These are phyloP conservation scores for Stagonosporopsis cucurbitacearum DNA, from an alignment of 2,329 filamentous ascomycete genomes.

Conservation along the genomic window DNA sequence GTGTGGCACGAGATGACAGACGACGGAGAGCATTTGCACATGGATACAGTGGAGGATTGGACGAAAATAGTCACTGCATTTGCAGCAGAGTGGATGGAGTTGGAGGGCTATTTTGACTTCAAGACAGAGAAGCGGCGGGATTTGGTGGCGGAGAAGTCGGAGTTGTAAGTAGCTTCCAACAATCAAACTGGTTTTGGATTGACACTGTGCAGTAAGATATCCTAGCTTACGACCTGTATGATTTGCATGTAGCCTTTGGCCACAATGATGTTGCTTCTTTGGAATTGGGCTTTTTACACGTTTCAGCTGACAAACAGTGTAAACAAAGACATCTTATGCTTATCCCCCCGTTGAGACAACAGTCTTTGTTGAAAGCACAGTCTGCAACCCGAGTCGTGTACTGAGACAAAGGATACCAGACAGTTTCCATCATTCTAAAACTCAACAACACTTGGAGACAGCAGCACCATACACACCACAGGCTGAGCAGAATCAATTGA, in stretches of 20 bases:
- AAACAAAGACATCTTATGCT: neutral
- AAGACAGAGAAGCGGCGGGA: slow-evolving; percentile 26
- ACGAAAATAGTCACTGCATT: slow-evolving; percentile 83
- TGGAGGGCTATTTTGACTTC: slow-evolving; percentile 45
- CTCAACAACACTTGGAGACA: too few relatives aligned
- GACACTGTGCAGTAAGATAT: slow-evolving; percentile 41
- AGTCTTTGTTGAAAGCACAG: neutral
- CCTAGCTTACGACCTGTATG: slow-evolving; percentile 25
- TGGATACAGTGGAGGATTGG: slow-evolving; percentile 86
- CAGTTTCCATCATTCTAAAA: neutral
- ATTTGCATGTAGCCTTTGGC: neutral
- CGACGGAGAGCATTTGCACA: slow-evolving; percentile 84
- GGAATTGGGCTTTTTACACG: neutral
- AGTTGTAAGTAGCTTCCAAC: slow-evolving; percentile 44
- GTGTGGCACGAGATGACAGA: slow-evolving; percentile 91
- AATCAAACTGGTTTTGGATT: slow-evolving; percentile 21
- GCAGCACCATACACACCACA: neutral
- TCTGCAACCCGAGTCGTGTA: neutral
- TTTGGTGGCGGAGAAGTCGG: slow-evolving; percentile 35
- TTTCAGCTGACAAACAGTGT: neutral
- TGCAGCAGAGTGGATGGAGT: slow-evolving; percentile 89
- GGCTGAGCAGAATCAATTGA: neutral
- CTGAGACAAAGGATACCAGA: slow-evolving; percentile 3
- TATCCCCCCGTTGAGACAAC: neutral
- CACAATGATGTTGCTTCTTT: neutral